Evolutionary conservation across 176 grass and related monocot species (phyloP).

Genomic region (Saccharum officinarum): DNA sequence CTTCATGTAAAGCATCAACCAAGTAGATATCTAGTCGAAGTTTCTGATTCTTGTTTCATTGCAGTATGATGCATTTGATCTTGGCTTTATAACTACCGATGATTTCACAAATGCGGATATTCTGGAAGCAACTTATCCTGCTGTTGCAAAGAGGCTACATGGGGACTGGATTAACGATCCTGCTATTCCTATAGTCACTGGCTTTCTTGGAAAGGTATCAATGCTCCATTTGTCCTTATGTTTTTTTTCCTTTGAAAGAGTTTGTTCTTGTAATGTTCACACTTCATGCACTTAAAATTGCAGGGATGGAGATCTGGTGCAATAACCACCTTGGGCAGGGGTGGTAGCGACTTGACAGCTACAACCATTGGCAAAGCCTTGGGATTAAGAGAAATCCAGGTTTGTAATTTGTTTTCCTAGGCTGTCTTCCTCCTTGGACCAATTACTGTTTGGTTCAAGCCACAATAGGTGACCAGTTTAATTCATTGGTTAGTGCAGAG

Average conservation of each 20-base stretch:
- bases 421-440: not conserved
- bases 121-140: conserved; percentile 84
- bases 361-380: conserved; percentile 84
- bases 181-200: conserved; percentile 73
- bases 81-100: conserved; percentile 81
- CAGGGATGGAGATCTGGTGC: conserved; percentile 82
- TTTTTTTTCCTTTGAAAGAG: not conserved
- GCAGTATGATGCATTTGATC: conserved; percentile 83
- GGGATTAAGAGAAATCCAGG: conserved; percentile 82
- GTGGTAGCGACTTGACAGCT: conserved; percentile 80
- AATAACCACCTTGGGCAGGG: conserved; percentile 75
- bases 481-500: not conserved
- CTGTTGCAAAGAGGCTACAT: conserved; percentile 70
- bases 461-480: not conserved
- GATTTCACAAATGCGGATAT: conserved; percentile 84
- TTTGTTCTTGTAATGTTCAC: not conserved
- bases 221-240: not conserved
- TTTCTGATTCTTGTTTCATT: conserved; percentile 22
- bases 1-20: not conserved
- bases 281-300: conserved; percentile 15
- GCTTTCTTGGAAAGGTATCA: conserved; percentile 72
- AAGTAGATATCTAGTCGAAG: not conserved
- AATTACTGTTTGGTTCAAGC: not conserved
- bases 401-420: conserved; percentile 31
- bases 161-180: conserved; percentile 52